These are phyloP conservation scores for Aureobasidium musti DNA, from an alignment of 2,329 filamentous ascomycete genomes.

Conservation along the genomic window DNA sequence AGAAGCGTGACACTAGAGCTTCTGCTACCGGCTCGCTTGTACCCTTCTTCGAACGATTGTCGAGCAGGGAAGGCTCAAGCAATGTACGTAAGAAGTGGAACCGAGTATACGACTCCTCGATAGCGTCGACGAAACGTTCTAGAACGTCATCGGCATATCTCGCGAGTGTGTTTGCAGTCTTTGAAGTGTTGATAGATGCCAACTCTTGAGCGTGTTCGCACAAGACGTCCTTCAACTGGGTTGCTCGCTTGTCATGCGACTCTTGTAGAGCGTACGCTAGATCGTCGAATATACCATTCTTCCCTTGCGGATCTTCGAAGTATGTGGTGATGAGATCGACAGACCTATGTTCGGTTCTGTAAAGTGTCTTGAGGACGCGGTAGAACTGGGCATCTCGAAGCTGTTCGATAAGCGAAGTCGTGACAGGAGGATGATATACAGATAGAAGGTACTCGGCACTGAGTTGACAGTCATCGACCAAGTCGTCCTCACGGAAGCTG, in stretches of 20 bases:
- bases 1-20: constrained; percentile 58
- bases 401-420: constrained; percentile 71
- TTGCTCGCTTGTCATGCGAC: constrained; percentile 68
- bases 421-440: constrained; percentile 84
- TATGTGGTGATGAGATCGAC: constrained; percentile 75
- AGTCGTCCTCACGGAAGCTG: constrained; percentile 74
- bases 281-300: constrained; percentile 73
- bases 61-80: constrained; percentile 60
- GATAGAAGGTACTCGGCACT: constrained; percentile 95
- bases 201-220: constrained; percentile 66
- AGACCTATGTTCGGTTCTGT: constrained; percentile 76
- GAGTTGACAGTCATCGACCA: constrained; percentile 93
- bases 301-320: constrained; percentile 80
- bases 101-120: constrained; percentile 65
- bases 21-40: constrained; percentile 39
- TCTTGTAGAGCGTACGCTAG: constrained; percentile 72
- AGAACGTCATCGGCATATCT: constrained; percentile 66
- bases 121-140: constrained; percentile 62
- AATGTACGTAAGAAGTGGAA: constrained; percentile 76
- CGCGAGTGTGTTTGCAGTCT: constrained; percentile 66
- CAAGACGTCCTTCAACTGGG: constrained; percentile 69
- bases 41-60: constrained; percentile 11
- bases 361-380: constrained; percentile 86
- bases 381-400: constrained; percentile 83
- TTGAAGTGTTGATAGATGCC: constrained; percentile 64